A percentile compares a stretch with the other conserved stretches of the same genome.
Evolutionary conservation across 2,329 filamentous ascomycete genomes (phyloP).

Genomic region (Trichoderma koningii): DNA sequence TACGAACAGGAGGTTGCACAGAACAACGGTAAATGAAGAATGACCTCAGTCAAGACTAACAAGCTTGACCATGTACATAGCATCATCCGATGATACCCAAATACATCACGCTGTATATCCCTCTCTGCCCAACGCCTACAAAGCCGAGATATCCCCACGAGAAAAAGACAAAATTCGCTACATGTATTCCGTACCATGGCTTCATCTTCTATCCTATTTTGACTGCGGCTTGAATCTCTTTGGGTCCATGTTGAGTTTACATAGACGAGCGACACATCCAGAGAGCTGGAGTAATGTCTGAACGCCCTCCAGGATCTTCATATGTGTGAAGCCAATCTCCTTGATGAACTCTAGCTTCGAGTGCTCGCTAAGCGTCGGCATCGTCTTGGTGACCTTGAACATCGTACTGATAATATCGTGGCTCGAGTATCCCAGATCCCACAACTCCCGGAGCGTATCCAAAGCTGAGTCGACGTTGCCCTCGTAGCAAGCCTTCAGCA

Average conservation of each 20-base stretch:
- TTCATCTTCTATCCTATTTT: conserved; percentile 35
- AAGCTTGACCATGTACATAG: conserved; percentile 22
- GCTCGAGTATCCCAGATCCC: conserved; percentile 94
- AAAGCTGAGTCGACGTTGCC: conserved; percentile 86
- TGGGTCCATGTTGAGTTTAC: conserved; percentile 95
- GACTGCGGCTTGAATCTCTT: conserved; percentile 64
- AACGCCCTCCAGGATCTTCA: conserved; percentile 97
- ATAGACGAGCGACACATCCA: conserved; percentile 86
- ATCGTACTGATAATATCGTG: conserved; percentile 99
- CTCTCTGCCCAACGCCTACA: conserved; percentile 40
- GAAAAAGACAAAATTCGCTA: conserved; percentile 35
- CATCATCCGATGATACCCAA: conserved; percentile 25
- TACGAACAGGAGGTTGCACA: conserved; percentile 63
- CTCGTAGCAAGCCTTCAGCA: conserved; percentile 97
- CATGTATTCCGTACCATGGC: conserved; percentile 20
- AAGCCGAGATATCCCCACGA: conserved; percentile 26
- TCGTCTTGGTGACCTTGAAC: conserved; percentile 97
- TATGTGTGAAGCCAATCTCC: conserved; percentile 98
- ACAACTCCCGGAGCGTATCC: conserved; percentile 84
- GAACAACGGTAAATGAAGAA: conserved; percentile 42
- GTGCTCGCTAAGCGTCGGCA: conserved; percentile 88
- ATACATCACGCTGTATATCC: conserved; percentile 18
- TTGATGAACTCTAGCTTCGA: conserved; percentile 96
- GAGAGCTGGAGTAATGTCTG: conserved; percentile 93
- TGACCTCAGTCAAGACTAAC: neutral